phyloP scores from a whole-genome alignment of 345 rosid species.

The Triadica sebifera region DNA sequence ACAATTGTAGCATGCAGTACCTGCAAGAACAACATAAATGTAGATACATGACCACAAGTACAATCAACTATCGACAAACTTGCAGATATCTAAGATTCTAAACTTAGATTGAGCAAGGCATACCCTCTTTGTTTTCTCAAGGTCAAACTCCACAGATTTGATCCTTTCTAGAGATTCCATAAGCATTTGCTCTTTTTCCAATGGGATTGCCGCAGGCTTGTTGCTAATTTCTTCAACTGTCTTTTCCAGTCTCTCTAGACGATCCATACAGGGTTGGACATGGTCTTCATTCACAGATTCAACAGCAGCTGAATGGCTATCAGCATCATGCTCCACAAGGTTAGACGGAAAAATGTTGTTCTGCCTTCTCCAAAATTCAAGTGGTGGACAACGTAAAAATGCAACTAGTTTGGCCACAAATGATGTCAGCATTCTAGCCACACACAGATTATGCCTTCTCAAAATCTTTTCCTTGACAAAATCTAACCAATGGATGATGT shows the following conservation, averaged over 20 bases:
- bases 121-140: conserved; percentile 82
- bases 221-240: conserved; percentile 52
- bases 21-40: conserved; percentile 38
- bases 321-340: conserved; percentile 31
- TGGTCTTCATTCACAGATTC: conserved; percentile 40
- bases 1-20: conserved; percentile 65
- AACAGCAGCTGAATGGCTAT: conserved; percentile 22
- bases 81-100: background rate
- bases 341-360: conserved; percentile 46
- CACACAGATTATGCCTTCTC: conserved; percentile 32
- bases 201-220: conserved; percentile 67
- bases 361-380: conserved; percentile 55
- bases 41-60: background rate
- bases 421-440: conserved; percentile 38
- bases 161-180: conserved; percentile 79
- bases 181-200: conserved; percentile 77
- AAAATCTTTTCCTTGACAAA: conserved; percentile 44
- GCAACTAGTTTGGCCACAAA: conserved; percentile 50
- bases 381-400: conserved; percentile 35
- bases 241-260: conserved; percentile 71
- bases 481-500: conserved; percentile 41
- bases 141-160: conserved; percentile 79
- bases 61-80: background rate
- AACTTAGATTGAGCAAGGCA: conserved; percentile 20
- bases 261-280: conserved; percentile 64